Evolutionary conservation across 148 eudicot genomes (phyloP).

Genomic region (Rhododendron williamsianum): DNA sequence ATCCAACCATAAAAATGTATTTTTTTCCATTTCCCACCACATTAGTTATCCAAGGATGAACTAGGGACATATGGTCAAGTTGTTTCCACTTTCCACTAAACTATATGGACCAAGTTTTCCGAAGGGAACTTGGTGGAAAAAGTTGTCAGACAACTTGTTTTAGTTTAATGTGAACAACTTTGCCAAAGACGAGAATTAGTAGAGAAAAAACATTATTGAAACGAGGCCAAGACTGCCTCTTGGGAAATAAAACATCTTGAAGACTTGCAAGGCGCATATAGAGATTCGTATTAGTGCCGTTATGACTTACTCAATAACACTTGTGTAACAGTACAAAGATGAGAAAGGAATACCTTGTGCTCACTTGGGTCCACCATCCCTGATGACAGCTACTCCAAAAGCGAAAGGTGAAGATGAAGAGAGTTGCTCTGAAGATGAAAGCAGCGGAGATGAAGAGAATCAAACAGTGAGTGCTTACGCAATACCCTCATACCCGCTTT

Average conservation of each 20-base stretch:
- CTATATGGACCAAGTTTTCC: no score
- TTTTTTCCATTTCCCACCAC: no score
- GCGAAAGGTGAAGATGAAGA: slow-evolving; percentile 65
- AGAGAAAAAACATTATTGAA: no score
- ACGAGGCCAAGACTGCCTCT: not conserved
- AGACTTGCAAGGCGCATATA: not conserved
- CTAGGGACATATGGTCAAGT: no score
- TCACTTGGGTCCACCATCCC: slow-evolving; percentile 87
- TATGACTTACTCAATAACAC: not conserved
- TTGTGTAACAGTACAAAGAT: slow-evolving; percentile 64
- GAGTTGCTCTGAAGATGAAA: slow-evolving; percentile 56
- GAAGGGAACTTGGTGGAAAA: no score
- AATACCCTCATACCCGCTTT: not conserved
- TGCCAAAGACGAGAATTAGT: not conserved
- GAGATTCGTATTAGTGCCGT: not conserved
- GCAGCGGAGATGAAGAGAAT: slow-evolving; percentile 60
- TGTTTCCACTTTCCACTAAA: no score
- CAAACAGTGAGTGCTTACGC: slow-evolving; percentile 36
- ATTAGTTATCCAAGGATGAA: no score
- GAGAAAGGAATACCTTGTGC: slow-evolving; percentile 89
- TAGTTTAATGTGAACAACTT: not conserved
- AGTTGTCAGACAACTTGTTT: no score
- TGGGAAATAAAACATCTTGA: not conserved
- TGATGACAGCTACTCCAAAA: slow-evolving; percentile 50
- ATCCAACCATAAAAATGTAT: no score